Base-by-base conservation (phyloP, 2,329 filamentous ascomycete genomes). In the Myriosclerotinia scirpicola region DNA sequence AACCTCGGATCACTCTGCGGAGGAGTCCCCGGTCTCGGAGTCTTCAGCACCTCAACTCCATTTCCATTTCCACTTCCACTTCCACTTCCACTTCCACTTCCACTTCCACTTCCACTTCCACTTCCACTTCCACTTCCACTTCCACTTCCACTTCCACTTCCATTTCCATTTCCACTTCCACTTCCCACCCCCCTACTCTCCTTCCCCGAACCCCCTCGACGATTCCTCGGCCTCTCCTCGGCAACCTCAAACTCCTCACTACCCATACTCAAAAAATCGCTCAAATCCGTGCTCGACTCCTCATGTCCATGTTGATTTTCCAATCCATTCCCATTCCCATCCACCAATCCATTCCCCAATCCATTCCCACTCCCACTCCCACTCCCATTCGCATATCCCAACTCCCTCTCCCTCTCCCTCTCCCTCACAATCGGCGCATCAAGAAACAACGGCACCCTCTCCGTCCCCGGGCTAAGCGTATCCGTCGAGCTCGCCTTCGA, bases 261-360 rank as follows among this genome's bases (percentile, higher is more conserved):
- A 0, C 67, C 74, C 54, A 70, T 72, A 26, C 61, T 73, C 11
- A 74, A 56, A 54, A 75, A 75, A 54, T 75, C 74, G 52, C 69
- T 71, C 17, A 74, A 54, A 54, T 76, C 74, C 2, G 75, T 74
- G 54, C 73, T 75, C n/a, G 74, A 72, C 56, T 26, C 26, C 26
- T 26, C 26, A 26, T 75, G 74, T 5, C 73, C 65, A 8, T 66
- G 69, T 17, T 73, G 26, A 26, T 26, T 26, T 26, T 26, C 26
- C 26, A 26, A 26, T 26, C 26, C 26, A 26, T 26, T 26, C 26
- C 26, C 26, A 26, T 26, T 26, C 26, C 26, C 26, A 26, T 26
- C 26, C 26, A 26, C 26, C 26, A 26, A 26, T 26, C 26, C 71
- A n/a, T 72, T n/a, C 44, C 20, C n/a, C 9, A 69, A 2, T 38